Evolutionary conservation across 2,329 filamentous ascomycete species (phyloP), one percentile per base, ranked within the genome.

Genomic region (Colletotrichum musae): DNA sequence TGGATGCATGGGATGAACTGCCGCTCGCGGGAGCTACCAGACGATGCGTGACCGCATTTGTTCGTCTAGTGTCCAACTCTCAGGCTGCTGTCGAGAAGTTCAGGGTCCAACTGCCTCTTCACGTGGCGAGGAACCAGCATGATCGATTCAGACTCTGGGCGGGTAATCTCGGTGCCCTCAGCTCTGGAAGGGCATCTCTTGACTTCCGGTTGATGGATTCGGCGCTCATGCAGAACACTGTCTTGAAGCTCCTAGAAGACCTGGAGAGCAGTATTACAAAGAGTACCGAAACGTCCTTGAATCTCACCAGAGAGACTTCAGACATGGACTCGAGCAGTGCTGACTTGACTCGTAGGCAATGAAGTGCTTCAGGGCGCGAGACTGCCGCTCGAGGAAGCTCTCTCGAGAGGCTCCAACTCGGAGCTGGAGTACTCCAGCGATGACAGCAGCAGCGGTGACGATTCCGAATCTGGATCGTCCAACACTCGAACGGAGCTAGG

Each of bases 111-210:
- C 18, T 61, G 0, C 45, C 26, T 41, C 7, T 45, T 0, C 7
- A 24, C 36, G 47, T 53, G 5, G 26, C 52, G 6, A 7, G 12
- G n/a, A 24, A 51, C 21, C 58, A 65, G 18, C 54, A 15, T 13
- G 62, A 65, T 16, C 53, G 62, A 18, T 65, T 65, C 32, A 65
- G 45, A 18, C 13, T 65, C 16, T 65, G 62, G 62, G 62, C 62
- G 6, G 12, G 7, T 2, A 59, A 52, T 9, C 62, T 65, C 3
- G 62, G 62, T 1, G 62, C 53, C 13, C 53, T 65, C 7, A 45
- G 52, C 32, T 7, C 36, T 9, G 62, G 62, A n/a, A 26, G 53
- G 15, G 53, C 62, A 6, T 65, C 62, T 0, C 24, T 65, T 2
- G 62, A 65, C 6, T 65, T 65, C 15, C 62, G 54, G n/a, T 45